Evolutionary conservation across 228 moss, liverwort and hornwort species (phyloP).

Genomic region (Sphagnum fallax): DNA sequence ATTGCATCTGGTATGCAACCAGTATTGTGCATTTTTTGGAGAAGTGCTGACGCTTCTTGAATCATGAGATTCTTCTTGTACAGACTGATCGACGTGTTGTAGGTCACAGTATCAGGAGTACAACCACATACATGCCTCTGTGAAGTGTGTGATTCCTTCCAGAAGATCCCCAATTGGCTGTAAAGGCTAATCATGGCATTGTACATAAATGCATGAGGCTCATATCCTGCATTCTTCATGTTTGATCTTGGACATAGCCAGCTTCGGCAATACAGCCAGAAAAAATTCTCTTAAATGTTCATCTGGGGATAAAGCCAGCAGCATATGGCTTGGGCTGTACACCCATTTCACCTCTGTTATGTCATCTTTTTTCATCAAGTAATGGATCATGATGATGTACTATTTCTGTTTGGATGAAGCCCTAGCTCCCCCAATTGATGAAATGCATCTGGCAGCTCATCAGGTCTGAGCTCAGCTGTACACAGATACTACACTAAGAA

Average conservation of each 20-base stretch:
- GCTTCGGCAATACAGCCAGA: background rate
- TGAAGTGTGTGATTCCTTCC: slow-evolving; percentile 31
- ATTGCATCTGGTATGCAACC: slow-evolving; percentile 37
- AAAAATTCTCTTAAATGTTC: background rate
- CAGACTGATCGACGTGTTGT: slow-evolving; percentile 39
- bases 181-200: slow-evolving; percentile 49
- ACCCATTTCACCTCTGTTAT: slow-evolving; percentile 23
- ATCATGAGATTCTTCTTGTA: slow-evolving; percentile 33
- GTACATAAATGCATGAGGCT: slow-evolving; percentile 29
- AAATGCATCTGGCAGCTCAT: slow-evolving; percentile 11
- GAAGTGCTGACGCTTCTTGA: slow-evolving; percentile 30
- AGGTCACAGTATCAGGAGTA: slow-evolving; percentile 33
- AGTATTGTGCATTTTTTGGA: slow-evolving; percentile 36
- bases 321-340: slow-evolving; percentile 7
- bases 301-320: background rate
- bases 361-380: slow-evolving; percentile 19
- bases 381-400: slow-evolving; percentile 21
- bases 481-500: slow-evolving; percentile 21
- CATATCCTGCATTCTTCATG: slow-evolving; percentile 38
- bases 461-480: slow-evolving; percentile 3
- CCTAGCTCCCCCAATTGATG: slow-evolving; percentile 19
- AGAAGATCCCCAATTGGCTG: slow-evolving; percentile 21
- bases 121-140: slow-evolving; percentile 34
- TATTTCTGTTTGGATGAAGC: slow-evolving; percentile 13
- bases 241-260: slow-evolving; percentile 8